These are phyloP conservation scores for Fermentozyma sake DNA, from an alignment of 1,139 yeast species.

Conservation along the genomic window DNA sequence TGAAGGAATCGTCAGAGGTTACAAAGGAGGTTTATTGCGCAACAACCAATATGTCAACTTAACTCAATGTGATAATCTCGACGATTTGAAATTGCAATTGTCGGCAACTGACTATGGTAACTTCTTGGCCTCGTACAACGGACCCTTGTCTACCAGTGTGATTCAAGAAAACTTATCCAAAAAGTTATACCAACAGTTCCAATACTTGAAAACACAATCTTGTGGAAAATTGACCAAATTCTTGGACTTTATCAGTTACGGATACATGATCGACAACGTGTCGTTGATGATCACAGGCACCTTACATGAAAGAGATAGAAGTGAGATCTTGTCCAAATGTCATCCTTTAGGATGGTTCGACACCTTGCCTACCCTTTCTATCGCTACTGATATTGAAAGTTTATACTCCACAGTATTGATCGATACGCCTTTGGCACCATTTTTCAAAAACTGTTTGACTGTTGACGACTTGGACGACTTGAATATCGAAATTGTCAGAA, in stretches of 20 bases:
- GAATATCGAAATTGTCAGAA: constrained; percentile 91
- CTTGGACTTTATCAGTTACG: constrained; percentile 87
- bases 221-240: constrained; percentile 75
- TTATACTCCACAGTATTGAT: constrained; percentile 90
- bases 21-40: constrained; percentile 77
- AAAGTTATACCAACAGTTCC: constrained; percentile 78
- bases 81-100: constrained; percentile 88
- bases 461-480: constrained; percentile 93
- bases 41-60: constrained; percentile 80
- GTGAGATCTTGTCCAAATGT: constrained; percentile 82
- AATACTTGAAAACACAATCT: constrained; percentile 79
- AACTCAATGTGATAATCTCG: constrained; percentile 93
- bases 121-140: constrained; percentile 76
- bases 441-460: constrained; percentile 86
- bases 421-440: constrained; percentile 96
- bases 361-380: constrained; percentile 89
- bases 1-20: constrained; percentile 94
- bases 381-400: constrained; percentile 91
- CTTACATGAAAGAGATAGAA: constrained; percentile 86
- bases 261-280: constrained; percentile 98
- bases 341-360: constrained; percentile 99
- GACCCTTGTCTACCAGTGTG: constrained; percentile 75
- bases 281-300: constrained; percentile 96
- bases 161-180: constrained; percentile 76
- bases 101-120: constrained; percentile 96